These are phyloP conservation scores for Pseudoturritis turrita DNA, from an alignment of 345 rosid genomes.

Conservation along the genomic window DNA sequence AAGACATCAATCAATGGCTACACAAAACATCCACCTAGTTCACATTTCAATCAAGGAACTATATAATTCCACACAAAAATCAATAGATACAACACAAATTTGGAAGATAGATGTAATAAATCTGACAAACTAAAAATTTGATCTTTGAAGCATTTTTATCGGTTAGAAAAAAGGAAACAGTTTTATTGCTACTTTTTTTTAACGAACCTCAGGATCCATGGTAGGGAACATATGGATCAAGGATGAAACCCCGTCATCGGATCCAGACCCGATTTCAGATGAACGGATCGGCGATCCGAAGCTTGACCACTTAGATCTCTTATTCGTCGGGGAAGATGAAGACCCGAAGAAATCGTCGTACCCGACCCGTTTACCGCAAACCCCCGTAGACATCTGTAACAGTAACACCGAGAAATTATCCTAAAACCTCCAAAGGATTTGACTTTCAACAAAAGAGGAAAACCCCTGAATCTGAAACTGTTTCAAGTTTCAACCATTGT, in stretches of 20 bases:
- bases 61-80: neutral
- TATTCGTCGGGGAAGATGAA: slow-evolving; percentile 38
- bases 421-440: slow-evolving; percentile 27
- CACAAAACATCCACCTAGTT: neutral
- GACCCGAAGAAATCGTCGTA: slow-evolving; percentile 46
- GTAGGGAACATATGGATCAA: slow-evolving; percentile 45
- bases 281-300: slow-evolving; percentile 40
- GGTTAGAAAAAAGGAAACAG: neutral
- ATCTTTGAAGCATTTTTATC: neutral
- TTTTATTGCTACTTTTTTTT: neutral
- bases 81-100: neutral
- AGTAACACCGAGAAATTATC: neutral
- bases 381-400: slow-evolving; percentile 43
- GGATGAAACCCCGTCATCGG: slow-evolving; percentile 36
- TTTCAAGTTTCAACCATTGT: neutral
- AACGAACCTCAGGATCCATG: slow-evolving; percentile 53
- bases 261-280: slow-evolving; percentile 37
- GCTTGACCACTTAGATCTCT: slow-evolving; percentile 45
- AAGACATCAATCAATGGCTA: neutral
- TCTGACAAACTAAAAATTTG: neutral
- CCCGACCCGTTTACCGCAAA: slow-evolving; percentile 56
- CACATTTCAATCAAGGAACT: neutral
- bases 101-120: neutral
- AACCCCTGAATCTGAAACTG: neutral
- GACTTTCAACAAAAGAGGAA: neutral